These are phyloP conservation scores for Trichoderma arundinaceum DNA, from an alignment of 2,329 filamentous ascomycete species.

Conservation along the genomic window DNA sequence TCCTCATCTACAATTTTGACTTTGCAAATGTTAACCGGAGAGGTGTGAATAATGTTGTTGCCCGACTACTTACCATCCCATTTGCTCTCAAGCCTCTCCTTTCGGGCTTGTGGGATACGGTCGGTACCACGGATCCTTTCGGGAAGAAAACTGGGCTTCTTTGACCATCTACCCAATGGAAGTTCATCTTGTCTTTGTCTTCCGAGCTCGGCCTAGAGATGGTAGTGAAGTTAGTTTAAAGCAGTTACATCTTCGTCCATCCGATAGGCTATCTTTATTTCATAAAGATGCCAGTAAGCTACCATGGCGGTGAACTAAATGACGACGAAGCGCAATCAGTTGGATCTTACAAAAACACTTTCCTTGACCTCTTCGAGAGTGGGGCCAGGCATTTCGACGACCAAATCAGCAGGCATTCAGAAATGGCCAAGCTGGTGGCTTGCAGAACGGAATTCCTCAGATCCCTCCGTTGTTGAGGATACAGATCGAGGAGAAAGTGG, in stretches of 20 bases:
- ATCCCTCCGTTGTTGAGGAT: no score
- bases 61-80: slow-evolving; percentile 35
- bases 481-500: no score
- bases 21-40: slow-evolving; percentile 20
- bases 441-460: not conserved
- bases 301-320: not conserved
- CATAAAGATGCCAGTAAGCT: no score
- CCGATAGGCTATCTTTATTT: not conserved
- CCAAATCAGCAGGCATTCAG: not conserved
- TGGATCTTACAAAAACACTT: slow-evolving; percentile 8
- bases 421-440: not conserved
- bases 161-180: slow-evolving; percentile 33
- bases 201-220: slow-evolving; percentile 36
- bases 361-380: not conserved
- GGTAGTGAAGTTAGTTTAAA: not conserved
- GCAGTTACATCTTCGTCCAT: not conserved
- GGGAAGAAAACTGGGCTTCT: slow-evolving; percentile 34
- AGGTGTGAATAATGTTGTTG: no score
- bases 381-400: not conserved
- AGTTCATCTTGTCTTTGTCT: slow-evolving; percentile 37
- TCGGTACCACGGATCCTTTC: slow-evolving; percentile 17
- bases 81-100: slow-evolving; percentile 30
- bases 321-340: not conserved
- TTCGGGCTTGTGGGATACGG: slow-evolving; percentile 32
- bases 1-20: slow-evolving; percentile 37